Evolutionary conservation across 805 yeast species (phyloP), one percentile per base, ranked within the genome.

Genomic region (Deakozyma indianensis): DNA sequence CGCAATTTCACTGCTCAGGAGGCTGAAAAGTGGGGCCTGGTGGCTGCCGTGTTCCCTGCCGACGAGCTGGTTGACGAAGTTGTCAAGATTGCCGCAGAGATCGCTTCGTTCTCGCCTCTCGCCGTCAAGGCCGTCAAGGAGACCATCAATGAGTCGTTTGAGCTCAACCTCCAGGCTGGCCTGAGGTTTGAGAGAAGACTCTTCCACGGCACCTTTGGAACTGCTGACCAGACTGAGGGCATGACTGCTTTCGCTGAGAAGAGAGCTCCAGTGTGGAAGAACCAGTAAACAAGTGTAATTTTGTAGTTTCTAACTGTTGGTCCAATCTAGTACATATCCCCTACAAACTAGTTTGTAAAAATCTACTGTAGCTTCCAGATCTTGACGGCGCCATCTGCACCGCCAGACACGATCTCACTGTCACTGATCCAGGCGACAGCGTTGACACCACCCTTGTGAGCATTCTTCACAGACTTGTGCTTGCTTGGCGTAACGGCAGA

Each of bases 401-500:
- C 98, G 20, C 76, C 80, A 50, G 82, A 76, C 5, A 77, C 75
- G 35, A 88, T 59, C 9, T 67, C 64, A 3, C 65, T 66, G 35
- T 61, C 68, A 23, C 58, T 56, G 7, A 62, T 43, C 96, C 97
- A 92, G 42, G 66, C 68, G 16, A 85, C 84, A 27, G 74, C 76
- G 35, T 74, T 74, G 41, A 85, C 86, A 47, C 97, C 97, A 49
- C 77, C 90, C 59, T 83, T 87, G 58, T 92, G 98, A 1, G 95
- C 85, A 55, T 82, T 82, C 51, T 80, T 65, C 35, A 65, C 62
- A 64, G 86, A 85, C 55, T 83, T 66, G 51, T 79, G 86, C 65
- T 79, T 83, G 48, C 79, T 74, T 4, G 97, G 95, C 52, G 72
- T 77, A 28, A 71, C 73, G 38, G 85, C 88, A 18, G 88, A 81